A percentile compares a stretch with the other conserved stretches of the same genome.
These are phyloP conservation scores for Coleophoma eucalyptorum DNA, from an alignment of 2,329 filamentous ascomycete species.

Conservation along the genomic window DNA sequence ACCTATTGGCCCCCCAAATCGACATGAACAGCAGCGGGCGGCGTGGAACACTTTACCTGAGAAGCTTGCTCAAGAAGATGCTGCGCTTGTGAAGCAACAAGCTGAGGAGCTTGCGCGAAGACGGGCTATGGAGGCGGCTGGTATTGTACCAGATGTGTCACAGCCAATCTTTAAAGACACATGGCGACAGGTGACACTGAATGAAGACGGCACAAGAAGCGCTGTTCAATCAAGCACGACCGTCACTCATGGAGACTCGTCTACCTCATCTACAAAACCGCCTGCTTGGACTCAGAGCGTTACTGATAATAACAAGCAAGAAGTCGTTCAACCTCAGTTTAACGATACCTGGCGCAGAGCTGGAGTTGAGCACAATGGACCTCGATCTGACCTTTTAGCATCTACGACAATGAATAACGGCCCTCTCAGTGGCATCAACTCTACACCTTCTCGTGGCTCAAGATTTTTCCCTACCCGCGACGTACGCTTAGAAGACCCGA, in stretches of 20 bases:
- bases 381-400: background rate
- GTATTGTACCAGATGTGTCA: slow-evolving; percentile 11
- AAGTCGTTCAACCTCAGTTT: slow-evolving; percentile 16
- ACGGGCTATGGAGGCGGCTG: slow-evolving; percentile 19
- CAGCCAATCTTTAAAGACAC: slow-evolving; percentile 23
- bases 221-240: slow-evolving; percentile 16
- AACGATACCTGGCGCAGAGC: slow-evolving; percentile 14
- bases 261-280: background rate
- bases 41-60: slow-evolving; percentile 22
- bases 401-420: background rate
- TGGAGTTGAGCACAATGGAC: background rate
- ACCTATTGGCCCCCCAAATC: slow-evolving; percentile 27
- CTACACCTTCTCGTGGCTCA: slow-evolving; percentile 48
- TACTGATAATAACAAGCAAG: slow-evolving; percentile 7
- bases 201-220: slow-evolving; percentile 24
- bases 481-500: slow-evolving; percentile 35
- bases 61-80: slow-evolving; percentile 20
- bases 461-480: slow-evolving; percentile 58
- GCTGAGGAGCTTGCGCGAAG: slow-evolving; percentile 17
- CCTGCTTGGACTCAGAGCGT: background rate
- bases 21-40: slow-evolving; percentile 15
- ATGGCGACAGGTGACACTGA: slow-evolving; percentile 24
- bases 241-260: slow-evolving; percentile 8
- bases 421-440: slow-evolving; percentile 14
- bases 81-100: slow-evolving; percentile 12